These are phyloP conservation scores for Ajuga chamaepitys DNA, from an alignment of 257 asterid genomes.

Conservation along the genomic window DNA sequence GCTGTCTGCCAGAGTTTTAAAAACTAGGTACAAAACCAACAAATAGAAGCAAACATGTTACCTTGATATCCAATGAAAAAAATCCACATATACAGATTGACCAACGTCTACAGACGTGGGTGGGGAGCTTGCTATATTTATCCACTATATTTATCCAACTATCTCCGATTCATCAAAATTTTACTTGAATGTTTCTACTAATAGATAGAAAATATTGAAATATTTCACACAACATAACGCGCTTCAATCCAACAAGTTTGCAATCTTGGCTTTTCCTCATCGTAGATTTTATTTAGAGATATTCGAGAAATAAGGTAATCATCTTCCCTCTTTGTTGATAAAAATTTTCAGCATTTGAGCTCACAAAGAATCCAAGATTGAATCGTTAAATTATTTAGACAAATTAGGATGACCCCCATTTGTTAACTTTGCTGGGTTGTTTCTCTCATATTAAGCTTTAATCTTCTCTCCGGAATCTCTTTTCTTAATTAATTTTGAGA, in stretches of 20 bases:
- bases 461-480: no score
- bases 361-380: not conserved
- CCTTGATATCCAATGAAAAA: not conserved
- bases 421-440: slow-evolving; percentile 1
- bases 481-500: no score
- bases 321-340: not conserved
- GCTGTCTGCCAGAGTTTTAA: not conserved
- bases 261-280: not conserved
- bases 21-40: not conserved
- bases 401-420: slow-evolving; percentile 9
- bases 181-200: slow-evolving; percentile 2
- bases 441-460: no score
- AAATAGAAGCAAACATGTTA: slow-evolving; percentile 12
- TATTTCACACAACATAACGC: not conserved
- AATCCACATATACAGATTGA: slow-evolving; percentile 8
- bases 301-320: slow-evolving; percentile 11
- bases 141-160: slow-evolving; percentile 6
- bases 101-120: not conserved
- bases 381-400: not conserved
- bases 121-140: slow-evolving; percentile 10
- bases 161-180: slow-evolving; percentile 2
- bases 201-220: not conserved
- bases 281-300: not conserved
- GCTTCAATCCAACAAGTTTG: not conserved
- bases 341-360: slow-evolving; percentile 4